Evolutionary conservation across 495 filamentous ascomycete genomes (phyloP), one percentile per base, ranked within the genome.

Genomic region (Evansstolkia leycettana): DNA sequence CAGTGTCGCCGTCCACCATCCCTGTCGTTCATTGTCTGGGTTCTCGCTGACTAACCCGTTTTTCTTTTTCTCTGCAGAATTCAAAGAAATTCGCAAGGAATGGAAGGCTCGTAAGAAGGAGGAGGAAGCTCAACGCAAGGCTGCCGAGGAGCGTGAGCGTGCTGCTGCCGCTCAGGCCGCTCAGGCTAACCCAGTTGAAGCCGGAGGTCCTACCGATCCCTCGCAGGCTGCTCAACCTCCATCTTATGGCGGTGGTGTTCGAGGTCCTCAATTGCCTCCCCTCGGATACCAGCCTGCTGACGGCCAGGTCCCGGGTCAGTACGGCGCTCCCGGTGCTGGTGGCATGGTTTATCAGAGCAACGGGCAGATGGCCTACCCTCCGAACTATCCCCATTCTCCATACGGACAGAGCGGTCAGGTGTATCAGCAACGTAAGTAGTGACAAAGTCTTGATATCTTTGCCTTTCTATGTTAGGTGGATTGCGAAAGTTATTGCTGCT

Each of bases 31-130:
- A 5, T 19, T n/a, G 9, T 19, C 30, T 17, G 31, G 5, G 11
- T 30, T 26, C 11, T 15, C 17, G 17, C 16, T 27, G 0, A 7
- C 23, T 28, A 17, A 17, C 23, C 12, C 16, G 6, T 10, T 17
- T 20, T 9, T 36, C 26, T 17, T 8, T 17, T 38, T 25, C 7
- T 19, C 7, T 26, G 17, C 51, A 98, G 90, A 96, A 58, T 98
- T 98, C 64, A 98, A 98, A 61, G 90, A 98, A 49, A 96, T 98
- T 40, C 84, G 90, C 34, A 94, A 95, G 57, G 87, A 95, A 54
- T 98, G 90, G 90, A 98, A 98, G 60, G 82, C 83, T 12, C 84
- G 88, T 41, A 98, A 96, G 75, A 96, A 98, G 82, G 90, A 98
- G 58, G 90, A 96, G 47, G 90, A 96, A 39, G 76, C 75, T 38